Base-by-base conservation (phyloP, 345 rosid species). In the Garcia nutans region DNA sequence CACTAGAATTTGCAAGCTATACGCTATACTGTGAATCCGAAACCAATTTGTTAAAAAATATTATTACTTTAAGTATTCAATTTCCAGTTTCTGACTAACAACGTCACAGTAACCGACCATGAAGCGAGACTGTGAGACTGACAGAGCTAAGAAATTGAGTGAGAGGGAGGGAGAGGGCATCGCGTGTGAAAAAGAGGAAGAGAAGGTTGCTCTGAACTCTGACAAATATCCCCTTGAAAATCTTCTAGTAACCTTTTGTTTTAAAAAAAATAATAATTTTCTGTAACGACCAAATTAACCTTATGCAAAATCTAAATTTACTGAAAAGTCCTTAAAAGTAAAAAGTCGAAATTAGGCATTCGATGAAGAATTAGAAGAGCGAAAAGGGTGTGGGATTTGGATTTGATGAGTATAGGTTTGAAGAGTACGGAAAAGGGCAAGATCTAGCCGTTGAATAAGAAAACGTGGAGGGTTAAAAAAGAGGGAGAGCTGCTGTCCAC, bases 401-500 rank as follows among this genome's bases (percentile, higher is more conserved):
- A 33, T 28, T 73, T 72, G 17, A 8, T 19, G 69, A 44, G 55
- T 31, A 61, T 26, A 13, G 20, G 17, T 6, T 9, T 23, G 42
- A 78, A 55, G 41, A 64, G 68, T 64, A 71, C 80, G 76, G 71
- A 54, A 23, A 75, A n/a, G n/a, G 1, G 60, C 37, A 47, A 71
- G 80, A 84, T 77, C 77, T 9, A 28, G 5, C 85, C 80, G 89
- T 85, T 19, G 65, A 63, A 60, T 0, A 24, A 10, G 41, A 24
- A 69, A 73, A 88, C 91, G 93, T 90, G 91, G 84, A 89, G 76
- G 81, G 81, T 0, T 0, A 0, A 57, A 58, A 75, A 64, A 37
- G 49, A 41, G 28, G 62, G 75, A 70, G 81, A 59, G 81, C 15
- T 83, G 76, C 76, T 82, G 84, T 82, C 87, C 94, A 86, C 84